Evolutionary conservation across 2,329 filamentous ascomycete genomes (phyloP), one percentile per base, ranked within the genome.

Genomic region (Epichloe coenophiala): DNA sequence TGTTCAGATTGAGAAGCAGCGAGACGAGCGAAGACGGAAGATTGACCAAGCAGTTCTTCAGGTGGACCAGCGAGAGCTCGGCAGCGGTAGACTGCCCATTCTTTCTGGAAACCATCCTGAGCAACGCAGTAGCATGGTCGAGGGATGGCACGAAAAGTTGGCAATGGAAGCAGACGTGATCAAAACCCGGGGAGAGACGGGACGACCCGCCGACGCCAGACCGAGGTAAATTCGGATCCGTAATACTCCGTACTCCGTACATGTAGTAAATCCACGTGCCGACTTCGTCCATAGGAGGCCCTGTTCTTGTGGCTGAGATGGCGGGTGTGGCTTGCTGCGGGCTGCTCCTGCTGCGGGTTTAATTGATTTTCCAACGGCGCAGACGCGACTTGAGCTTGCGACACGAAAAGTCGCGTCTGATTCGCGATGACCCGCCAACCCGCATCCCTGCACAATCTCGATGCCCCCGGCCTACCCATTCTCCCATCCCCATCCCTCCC

Each of bases 31-130:
- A 84, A 4, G 86, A 71, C 45, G 93, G 93, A 47, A 98, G 78
- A 69, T 97, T 97, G 65, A 95, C 87, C 48, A 98, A 76, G 69
- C 93, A 98, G 67, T 85, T 97, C 73, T 95, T 94, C 53, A 97
- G 77, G 58, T 90, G 87, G 45, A 88, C 80, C 54, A 97, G 77
- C 50, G 85, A 85, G 57, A 97, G 77, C 71, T 95, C 90, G 53
- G 88, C 89, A 54, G 84, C 76, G 36, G 83, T 83, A 42, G 86
- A 76, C 59, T 75, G 77, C 64, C 72, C 71, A 63, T 76, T 78
- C 64, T 73, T 76, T 61, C 71, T 66, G 54, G 73, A 68, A 59
- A 71, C 65, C 74, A 77, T 76, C 54, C 47, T 58, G 50, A 56
- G 45, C 42, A 19, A 43, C 27, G 37, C 4, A 38, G 45, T 9